phyloP scores from a whole-genome alignment of 768 basidiomycete genomes.

The Boletus patriciae region DNA sequence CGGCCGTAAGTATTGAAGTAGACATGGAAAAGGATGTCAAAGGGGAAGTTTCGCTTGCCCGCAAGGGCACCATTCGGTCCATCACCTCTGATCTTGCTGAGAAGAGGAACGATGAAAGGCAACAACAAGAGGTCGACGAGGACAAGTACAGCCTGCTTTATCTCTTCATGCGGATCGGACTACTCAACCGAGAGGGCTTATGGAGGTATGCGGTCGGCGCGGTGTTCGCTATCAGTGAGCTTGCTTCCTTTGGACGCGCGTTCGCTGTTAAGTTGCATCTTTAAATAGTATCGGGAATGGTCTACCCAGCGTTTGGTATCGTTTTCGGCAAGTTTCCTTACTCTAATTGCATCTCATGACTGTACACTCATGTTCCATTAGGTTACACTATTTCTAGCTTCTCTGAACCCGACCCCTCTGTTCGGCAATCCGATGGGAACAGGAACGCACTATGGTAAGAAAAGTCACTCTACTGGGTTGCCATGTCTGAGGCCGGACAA shows the following conservation, averaged over 20 bases:
- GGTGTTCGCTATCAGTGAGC: constrained; percentile 48
- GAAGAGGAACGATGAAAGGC: constrained; percentile 40
- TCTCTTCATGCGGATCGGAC: constrained; percentile 70
- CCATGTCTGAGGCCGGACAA: constrained; percentile 27
- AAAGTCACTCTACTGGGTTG: constrained; percentile 4
- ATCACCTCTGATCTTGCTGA: constrained; percentile 67
- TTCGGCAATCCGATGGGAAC: constrained; percentile 57
- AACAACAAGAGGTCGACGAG: constrained; percentile 31
- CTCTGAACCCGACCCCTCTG: constrained; percentile 40
- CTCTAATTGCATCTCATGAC: neutral
- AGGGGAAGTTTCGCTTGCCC: constrained; percentile 62
- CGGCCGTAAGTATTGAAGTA: constrained; percentile 29
- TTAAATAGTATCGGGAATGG: constrained; percentile 50
- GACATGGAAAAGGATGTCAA: constrained; percentile 57
- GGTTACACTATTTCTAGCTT: constrained; percentile 63
- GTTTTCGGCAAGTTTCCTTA: constrained; percentile 46
- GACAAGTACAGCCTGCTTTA: constrained; percentile 50
- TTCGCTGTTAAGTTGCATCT: neutral
- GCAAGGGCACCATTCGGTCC: constrained; percentile 44
- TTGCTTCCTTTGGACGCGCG: neutral
- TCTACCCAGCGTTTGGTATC: constrained; percentile 73
- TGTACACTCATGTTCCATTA: constrained; percentile 11
- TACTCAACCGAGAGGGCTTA: constrained; percentile 60
- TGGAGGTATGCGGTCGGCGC: constrained; percentile 57
- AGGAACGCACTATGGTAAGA: constrained; percentile 65